Evolutionary conservation across 768 basidiomycete genomes (phyloP).

Genomic region (Amylocystis lapponica): DNA sequence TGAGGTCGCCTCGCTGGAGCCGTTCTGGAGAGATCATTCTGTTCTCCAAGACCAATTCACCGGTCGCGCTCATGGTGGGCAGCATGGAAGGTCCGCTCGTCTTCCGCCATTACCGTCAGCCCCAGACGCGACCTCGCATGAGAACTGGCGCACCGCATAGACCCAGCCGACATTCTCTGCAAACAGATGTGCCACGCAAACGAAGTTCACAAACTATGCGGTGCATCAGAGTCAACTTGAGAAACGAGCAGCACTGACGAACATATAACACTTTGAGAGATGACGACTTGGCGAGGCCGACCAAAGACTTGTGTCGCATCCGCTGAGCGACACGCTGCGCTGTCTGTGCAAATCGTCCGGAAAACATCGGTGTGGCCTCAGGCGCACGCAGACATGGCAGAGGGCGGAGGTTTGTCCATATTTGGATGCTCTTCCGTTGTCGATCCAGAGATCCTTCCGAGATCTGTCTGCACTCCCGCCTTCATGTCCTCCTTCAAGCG

Average conservation of each 20-base stretch:
- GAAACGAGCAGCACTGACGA: neutral
- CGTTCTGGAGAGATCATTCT: conserved; percentile 45
- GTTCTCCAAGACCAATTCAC: conserved; percentile 63
- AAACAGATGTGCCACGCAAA: conserved; percentile 57
- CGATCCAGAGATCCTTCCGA: too few species aligned
- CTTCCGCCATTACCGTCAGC: conserved; percentile 29
- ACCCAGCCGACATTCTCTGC: conserved; percentile 53
- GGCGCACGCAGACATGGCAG: too few species aligned
- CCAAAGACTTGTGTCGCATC: neutral
- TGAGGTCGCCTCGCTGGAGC: conserved; percentile 69
- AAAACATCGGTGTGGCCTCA: neutral
- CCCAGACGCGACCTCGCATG: too few species aligned
- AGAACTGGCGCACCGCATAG: conserved; percentile 37
- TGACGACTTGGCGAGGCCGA: neutral
- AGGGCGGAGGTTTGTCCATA: too few species aligned
- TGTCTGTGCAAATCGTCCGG: neutral
- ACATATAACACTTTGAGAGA: neutral
- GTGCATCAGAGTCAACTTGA: neutral
- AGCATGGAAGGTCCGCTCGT: conserved; percentile 77
- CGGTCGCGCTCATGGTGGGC: conserved; percentile 56
- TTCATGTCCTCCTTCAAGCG: conserved; percentile 81
- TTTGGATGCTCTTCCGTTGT: too few species aligned
- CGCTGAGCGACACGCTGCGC: neutral
- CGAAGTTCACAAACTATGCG: conserved; percentile 46
- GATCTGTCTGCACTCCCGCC: too few species aligned